A percentile compares a stretch with the other conserved stretches of the same genome.
Conservation (phyloP, 1,284 basidiomycete species). For the Mrakiaceae sp. region DNA sequence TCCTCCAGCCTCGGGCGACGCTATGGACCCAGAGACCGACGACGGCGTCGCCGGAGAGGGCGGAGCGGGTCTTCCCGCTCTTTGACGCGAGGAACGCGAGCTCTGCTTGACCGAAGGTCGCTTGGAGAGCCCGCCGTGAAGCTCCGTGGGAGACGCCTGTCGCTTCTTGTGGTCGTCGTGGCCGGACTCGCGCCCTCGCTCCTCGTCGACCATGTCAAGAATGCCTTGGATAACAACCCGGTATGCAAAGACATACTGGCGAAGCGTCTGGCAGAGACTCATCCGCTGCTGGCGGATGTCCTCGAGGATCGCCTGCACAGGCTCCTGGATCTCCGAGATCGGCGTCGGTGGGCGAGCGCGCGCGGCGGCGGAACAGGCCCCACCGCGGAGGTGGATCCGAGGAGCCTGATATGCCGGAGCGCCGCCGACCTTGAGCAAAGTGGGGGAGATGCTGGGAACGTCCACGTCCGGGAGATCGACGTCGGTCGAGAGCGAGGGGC, state of each 20-base stretch:
- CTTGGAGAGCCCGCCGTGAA: too few species aligned
- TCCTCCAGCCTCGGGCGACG: too few species aligned
- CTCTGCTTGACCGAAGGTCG: too few species aligned
- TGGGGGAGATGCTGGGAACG: background rate
- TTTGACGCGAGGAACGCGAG: too few species aligned
- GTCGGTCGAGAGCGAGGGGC: background rate
- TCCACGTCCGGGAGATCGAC: background rate
- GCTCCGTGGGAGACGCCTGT: background rate
- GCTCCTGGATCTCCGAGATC: constrained; percentile 54
- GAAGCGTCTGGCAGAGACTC: constrained; percentile 76
- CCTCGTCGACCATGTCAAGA: constrained; percentile 63
- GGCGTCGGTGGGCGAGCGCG: constrained; percentile 29
- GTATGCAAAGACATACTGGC: constrained; percentile 84
- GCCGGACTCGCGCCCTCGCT: constrained; percentile 32
- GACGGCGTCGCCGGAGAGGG: too few species aligned
- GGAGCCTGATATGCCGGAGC: too few species aligned
- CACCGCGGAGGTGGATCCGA: too few species aligned
- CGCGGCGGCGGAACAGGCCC: too few species aligned
- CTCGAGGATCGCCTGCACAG: constrained; percentile 63
- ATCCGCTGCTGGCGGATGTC: constrained; percentile 85
- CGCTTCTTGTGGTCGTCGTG: constrained; percentile 19
- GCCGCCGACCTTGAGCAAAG: too few species aligned
- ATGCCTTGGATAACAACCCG: constrained; percentile 67
- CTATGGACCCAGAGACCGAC: too few species aligned
- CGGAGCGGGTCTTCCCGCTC: too few species aligned